Conservation (phyloP, 805 yeast genomes). For the Saccharomycopsis sp. region DNA sequence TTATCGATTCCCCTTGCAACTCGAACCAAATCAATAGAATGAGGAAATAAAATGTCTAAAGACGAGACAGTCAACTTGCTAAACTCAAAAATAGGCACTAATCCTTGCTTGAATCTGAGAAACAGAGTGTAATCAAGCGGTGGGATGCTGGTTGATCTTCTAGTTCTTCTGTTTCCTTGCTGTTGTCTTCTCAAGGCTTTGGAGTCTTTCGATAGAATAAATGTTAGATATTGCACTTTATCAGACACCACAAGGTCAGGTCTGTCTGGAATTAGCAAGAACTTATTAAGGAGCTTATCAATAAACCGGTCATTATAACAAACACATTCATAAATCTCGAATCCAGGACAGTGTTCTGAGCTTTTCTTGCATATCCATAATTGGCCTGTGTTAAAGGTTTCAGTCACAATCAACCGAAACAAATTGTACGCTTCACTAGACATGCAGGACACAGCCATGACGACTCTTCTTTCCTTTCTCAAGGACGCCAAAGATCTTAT, state of each 20-base stretch:
- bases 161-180: slow-evolving; percentile 21
- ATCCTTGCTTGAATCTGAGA: not conserved
- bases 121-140: not conserved
- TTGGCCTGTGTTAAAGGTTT: not conserved
- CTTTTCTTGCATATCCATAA: not conserved
- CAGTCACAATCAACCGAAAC: not conserved
- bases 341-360: not conserved
- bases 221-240: not conserved
- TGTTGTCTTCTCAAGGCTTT: not conserved
- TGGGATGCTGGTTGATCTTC: slow-evolving; percentile 30
- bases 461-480: not conserved
- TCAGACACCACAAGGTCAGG: not conserved
- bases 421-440: not conserved
- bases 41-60: not conserved
- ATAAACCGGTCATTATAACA: not conserved
- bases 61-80: not conserved
- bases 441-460: not conserved
- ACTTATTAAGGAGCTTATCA: not conserved
- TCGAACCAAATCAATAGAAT: slow-evolving; percentile 35
- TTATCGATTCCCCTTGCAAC: slow-evolving; percentile 37
- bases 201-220: not conserved
- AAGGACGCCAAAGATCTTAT: not conserved
- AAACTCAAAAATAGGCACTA: slow-evolving; percentile 27
- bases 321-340: not conserved
- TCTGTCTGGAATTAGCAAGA: not conserved